phyloP scores from a whole-genome alignment of 2,329 filamentous ascomycete species.

The Juglanconis sp. region DNA sequence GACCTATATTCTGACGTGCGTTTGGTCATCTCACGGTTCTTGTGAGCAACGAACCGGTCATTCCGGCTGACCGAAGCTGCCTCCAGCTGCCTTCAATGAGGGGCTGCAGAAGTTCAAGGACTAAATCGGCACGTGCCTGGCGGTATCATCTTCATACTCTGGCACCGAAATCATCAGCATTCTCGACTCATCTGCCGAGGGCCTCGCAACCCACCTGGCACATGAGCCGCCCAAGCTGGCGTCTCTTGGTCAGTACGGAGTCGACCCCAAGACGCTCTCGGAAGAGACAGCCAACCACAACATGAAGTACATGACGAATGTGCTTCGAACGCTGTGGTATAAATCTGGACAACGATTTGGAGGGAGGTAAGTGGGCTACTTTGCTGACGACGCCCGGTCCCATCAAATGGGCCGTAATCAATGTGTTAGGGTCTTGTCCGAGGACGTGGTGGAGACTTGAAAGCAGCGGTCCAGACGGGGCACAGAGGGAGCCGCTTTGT shows the following conservation, averaged over 20 bases:
- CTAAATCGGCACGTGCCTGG: not conserved
- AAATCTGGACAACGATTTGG: slow-evolving; percentile 1
- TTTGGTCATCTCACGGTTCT: not conserved
- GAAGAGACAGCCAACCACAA: not conserved
- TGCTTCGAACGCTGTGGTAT: not conserved
- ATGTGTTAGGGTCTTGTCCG: not conserved
- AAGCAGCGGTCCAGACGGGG: not conserved
- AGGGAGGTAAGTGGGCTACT: not conserved
- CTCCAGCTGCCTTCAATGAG: not conserved
- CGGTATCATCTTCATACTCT: not conserved
- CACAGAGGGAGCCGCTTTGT: slow-evolving; percentile 1
- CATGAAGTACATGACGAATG: slow-evolving; percentile 5
- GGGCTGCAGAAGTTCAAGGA: not conserved
- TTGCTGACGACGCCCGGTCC: not conserved
- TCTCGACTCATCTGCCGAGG: not conserved
- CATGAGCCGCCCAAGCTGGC: slow-evolving; percentile 10
- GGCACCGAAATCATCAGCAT: not conserved
- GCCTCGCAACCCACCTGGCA: not conserved
- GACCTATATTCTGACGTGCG: too few species aligned
- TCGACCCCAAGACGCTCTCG: not conserved
- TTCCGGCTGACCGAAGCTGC: not conserved
- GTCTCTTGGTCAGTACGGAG: not conserved
- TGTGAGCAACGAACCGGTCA: not conserved
- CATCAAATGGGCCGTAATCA: slow-evolving; percentile 1
- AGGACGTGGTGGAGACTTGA: slow-evolving; percentile 1